Evolutionary conservation across 495 filamentous ascomycete genomes (phyloP).

Genomic region (Penicillium turbatum): DNA sequence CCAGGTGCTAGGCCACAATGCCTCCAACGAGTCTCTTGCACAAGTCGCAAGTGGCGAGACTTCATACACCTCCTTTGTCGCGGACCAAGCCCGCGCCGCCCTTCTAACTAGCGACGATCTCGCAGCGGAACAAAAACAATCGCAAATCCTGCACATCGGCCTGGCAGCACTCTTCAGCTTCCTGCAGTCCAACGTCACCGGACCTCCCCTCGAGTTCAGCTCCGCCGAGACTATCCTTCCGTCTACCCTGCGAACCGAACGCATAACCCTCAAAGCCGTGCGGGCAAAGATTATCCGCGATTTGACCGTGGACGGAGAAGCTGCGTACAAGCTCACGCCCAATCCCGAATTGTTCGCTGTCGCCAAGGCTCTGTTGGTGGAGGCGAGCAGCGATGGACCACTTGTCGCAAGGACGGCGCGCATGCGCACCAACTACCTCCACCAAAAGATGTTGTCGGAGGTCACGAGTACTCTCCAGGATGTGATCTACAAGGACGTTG

Average conservation of each 20-base stretch:
- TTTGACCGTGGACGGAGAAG: constrained; percentile 78
- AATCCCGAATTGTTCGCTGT: constrained; percentile 76
- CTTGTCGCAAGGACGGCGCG: constrained; percentile 41
- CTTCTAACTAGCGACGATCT: constrained; percentile 26
- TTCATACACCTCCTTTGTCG: constrained; percentile 38
- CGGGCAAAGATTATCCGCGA: constrained; percentile 53
- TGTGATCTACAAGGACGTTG: constrained; percentile 50
- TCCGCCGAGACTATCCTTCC: constrained; percentile 55
- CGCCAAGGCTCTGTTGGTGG: constrained; percentile 52
- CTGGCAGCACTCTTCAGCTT: constrained; percentile 76
- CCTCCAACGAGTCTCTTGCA: constrained; percentile 20
- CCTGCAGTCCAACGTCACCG: constrained; percentile 87
- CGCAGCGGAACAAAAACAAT: constrained; percentile 31
- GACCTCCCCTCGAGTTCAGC: constrained; percentile 64
- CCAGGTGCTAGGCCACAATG: constrained; percentile 32
- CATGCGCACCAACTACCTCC: constrained; percentile 73
- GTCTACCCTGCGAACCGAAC: constrained; percentile 26
- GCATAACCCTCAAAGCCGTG: constrained; percentile 31
- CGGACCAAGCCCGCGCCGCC: constrained; percentile 26
- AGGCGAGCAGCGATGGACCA: constrained; percentile 30
- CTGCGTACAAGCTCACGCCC: constrained; percentile 78
- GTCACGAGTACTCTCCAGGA: constrained; percentile 61
- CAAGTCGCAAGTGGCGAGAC: constrained; percentile 27
- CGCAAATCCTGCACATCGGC: constrained; percentile 55
- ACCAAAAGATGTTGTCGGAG: constrained; percentile 84